These are phyloP conservation scores for Leishmania guyanensis DNA, from an alignment of 208 protist species.

Conservation along the genomic window DNA sequence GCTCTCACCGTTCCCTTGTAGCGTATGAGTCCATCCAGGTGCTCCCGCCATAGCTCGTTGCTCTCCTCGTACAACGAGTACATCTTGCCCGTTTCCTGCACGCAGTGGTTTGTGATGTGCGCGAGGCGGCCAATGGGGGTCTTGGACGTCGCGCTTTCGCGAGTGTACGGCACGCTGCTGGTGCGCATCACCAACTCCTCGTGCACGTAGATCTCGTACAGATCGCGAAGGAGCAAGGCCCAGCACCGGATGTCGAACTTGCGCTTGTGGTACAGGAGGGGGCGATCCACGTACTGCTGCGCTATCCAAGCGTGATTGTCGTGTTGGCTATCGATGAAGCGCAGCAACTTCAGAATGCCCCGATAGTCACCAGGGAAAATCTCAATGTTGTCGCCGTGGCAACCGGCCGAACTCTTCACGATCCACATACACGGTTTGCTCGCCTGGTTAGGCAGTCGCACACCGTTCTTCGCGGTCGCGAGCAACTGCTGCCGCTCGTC, in stretches of 20 bases:
- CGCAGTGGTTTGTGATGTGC: constrained; percentile 93
- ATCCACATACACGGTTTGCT: constrained; percentile 58
- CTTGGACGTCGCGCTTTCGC: constrained; percentile 45
- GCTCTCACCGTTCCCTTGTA: constrained; percentile 49
- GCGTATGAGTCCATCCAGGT: constrained; percentile 78
- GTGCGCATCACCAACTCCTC: constrained; percentile 86
- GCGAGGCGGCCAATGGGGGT: constrained; percentile 37
- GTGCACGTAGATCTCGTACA: constrained; percentile 75
- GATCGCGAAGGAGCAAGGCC: constrained; percentile 59
- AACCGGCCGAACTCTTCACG: constrained; percentile 76
- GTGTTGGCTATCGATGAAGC: constrained; percentile 38
- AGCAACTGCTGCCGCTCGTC: constrained; percentile 66
- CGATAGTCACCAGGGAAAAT: constrained; percentile 62
- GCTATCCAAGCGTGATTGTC: constrained; percentile 58
- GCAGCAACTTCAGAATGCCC: constrained; percentile 49
- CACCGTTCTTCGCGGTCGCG: constrained; percentile 19
- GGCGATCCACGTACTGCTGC: constrained; percentile 86
- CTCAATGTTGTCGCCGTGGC: constrained; percentile 78
- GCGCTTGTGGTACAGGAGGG: constrained; percentile 76
- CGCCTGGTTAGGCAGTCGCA: background rate
- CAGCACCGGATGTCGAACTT: constrained; percentile 94
- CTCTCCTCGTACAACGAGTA: constrained; percentile 78
- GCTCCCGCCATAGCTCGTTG: constrained; percentile 81
- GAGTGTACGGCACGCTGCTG: constrained; percentile 64
- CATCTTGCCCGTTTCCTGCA: constrained; percentile 58